Evolutionary conservation across 192 early-diverging fungal genomes (phyloP).

Genomic region (Coemansia aciculifera): DNA sequence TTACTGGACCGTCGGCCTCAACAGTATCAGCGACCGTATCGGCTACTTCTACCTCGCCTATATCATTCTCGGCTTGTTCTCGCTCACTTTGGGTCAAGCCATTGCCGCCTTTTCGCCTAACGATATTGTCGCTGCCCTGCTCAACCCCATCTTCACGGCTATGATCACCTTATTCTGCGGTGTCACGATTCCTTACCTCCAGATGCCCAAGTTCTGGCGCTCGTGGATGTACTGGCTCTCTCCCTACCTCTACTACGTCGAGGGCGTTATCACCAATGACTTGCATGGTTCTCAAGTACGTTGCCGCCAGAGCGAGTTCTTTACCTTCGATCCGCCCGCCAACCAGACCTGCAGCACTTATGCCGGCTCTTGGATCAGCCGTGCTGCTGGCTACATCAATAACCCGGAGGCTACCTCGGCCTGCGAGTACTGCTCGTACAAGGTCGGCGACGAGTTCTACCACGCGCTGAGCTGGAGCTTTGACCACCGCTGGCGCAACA

Average conservation of each 20-base stretch:
- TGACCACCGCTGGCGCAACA: constrained; percentile 62
- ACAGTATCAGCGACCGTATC: constrained; percentile 48
- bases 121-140: constrained; percentile 60
- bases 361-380: constrained; percentile 44
- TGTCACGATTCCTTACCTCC: constrained; percentile 59
- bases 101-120: constrained; percentile 60
- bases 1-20: constrained; percentile 66
- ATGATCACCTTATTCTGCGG: constrained; percentile 64
- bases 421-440: constrained; percentile 60
- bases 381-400: constrained; percentile 50
- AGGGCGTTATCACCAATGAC: constrained; percentile 62
- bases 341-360: constrained; percentile 56
- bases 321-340: constrained; percentile 49
- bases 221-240: constrained; percentile 66
- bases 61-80: constrained; percentile 56
- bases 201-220: constrained; percentile 65
- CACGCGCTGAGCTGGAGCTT: constrained; percentile 55
- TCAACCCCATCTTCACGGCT: constrained; percentile 65
- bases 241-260: constrained; percentile 63
- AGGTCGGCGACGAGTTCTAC: constrained; percentile 42
- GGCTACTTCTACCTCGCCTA: constrained; percentile 65
- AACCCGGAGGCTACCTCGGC: constrained; percentile 35
- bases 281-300: constrained; percentile 54
- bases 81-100: constrained; percentile 59
- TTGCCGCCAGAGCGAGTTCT: constrained; percentile 51